These are phyloP conservation scores for Astraeus odoratus DNA, from an alignment of 768 basidiomycete species.

Conservation along the genomic window DNA sequence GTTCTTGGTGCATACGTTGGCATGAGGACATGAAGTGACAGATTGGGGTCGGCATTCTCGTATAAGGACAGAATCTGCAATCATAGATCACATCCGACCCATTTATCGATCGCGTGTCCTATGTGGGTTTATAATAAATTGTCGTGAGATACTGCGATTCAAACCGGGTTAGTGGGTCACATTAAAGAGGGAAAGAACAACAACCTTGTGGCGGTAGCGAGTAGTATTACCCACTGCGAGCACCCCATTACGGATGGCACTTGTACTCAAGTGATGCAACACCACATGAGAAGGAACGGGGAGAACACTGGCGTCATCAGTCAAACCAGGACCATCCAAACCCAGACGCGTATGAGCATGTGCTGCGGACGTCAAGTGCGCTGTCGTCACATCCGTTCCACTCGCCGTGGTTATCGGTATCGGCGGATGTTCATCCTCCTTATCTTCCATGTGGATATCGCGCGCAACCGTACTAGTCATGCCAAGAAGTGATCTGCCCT, in stretches of 20 bases:
- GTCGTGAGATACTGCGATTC: slow-evolving; percentile 69
- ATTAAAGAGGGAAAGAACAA: slow-evolving; percentile 1
- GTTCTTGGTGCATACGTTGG: neutral
- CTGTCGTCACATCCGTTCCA: slow-evolving; percentile 30
- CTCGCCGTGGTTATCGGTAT: slow-evolving; percentile 34
- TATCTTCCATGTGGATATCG: slow-evolving; percentile 21
- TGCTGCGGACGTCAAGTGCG: slow-evolving; percentile 19
- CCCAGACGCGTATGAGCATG: slow-evolving; percentile 26
- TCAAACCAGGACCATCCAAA: slow-evolving; percentile 38
- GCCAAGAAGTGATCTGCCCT: slow-evolving; percentile 27
- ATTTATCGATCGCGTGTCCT: slow-evolving; percentile 9
- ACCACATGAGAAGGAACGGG: slow-evolving; percentile 93
- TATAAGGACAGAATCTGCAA: neutral
- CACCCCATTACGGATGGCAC: slow-evolving; percentile 90
- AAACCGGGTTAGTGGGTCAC: slow-evolving; percentile 13
- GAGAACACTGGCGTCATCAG: slow-evolving; percentile 86
- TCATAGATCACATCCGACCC: neutral
- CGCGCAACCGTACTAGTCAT: slow-evolving; percentile 30
- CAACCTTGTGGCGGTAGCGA: slow-evolving; percentile 85
- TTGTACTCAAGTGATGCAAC: slow-evolving; percentile 90
- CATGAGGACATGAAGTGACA: neutral
- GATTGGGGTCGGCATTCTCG: neutral
- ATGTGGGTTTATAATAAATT: slow-evolving; percentile 74
- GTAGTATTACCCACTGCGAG: slow-evolving; percentile 90
- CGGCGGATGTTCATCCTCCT: slow-evolving; percentile 13